Conservation (phyloP, 768 basidiomycete genomes). For the Mycena filopes region DNA sequence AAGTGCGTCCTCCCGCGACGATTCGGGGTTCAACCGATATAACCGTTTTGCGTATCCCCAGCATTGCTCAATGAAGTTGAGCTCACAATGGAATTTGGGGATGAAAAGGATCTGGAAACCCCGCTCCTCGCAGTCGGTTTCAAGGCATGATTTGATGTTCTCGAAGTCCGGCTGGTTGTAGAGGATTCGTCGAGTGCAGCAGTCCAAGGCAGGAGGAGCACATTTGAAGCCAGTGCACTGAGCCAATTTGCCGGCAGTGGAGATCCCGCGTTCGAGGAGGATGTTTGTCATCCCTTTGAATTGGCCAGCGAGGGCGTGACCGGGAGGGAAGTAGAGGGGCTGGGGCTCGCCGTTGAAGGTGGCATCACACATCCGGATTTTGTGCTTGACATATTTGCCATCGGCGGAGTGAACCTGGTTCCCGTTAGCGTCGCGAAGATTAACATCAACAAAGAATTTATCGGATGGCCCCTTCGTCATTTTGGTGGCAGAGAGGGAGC, state of each 20-base stretch:
- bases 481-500: background rate
- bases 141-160: background rate
- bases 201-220: background rate
- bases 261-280: background rate
- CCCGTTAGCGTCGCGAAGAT: background rate
- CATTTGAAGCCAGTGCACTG: conserved; percentile 3
- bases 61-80: no score
- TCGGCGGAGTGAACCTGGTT: background rate
- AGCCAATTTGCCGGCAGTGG: background rate
- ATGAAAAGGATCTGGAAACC: background rate
- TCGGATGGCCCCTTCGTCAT: conserved; percentile 1
- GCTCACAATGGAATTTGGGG: no score
- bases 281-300: conserved; percentile 14
- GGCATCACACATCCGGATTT: conserved; percentile 2
- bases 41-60: no score
- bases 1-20: no score
- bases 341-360: background rate
- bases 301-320: background rate
- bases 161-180: background rate
- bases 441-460: background rate
- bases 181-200: background rate
- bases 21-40: no score
- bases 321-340: background rate
- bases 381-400: background rate
- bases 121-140: background rate